These are phyloP conservation scores for Auricularia auricula-judae DNA, from an alignment of 768 basidiomycete genomes.

Conservation along the genomic window DNA sequence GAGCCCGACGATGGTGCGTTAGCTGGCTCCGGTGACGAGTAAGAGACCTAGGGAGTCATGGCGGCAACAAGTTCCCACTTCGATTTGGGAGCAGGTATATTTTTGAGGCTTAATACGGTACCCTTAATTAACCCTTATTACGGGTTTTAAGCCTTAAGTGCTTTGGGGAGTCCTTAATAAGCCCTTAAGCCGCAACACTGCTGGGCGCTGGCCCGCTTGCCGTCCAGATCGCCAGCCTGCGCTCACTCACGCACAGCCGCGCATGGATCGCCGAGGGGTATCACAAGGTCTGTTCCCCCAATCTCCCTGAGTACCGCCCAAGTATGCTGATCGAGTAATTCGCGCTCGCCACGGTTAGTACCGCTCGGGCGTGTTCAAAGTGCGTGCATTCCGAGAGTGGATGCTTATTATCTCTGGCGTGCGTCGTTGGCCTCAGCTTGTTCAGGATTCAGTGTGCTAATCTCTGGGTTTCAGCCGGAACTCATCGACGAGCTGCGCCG, in stretches of 20 bases:
- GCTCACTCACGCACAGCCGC: not conserved
- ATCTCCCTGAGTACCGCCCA: too few relatives aligned
- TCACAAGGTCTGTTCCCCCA: constrained; percentile 12
- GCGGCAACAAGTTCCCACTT: too few relatives aligned
- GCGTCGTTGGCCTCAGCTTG: not conserved
- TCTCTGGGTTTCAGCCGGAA: not conserved
- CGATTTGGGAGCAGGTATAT: too few relatives aligned
- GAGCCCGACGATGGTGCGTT: too few relatives aligned
- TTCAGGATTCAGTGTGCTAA: not conserved
- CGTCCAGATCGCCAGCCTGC: not conserved
- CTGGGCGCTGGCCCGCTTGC: not conserved
- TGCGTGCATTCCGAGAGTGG: constrained; percentile 35
- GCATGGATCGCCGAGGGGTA: constrained; percentile 20
- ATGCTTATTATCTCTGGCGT: constrained; percentile 23
- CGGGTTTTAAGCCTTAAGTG: too few relatives aligned
- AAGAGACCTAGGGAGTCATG: too few relatives aligned
- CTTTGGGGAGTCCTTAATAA: too few relatives aligned
- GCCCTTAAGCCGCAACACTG: too few relatives aligned
- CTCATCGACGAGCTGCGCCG: constrained; percentile 40
- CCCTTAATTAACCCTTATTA: too few relatives aligned
- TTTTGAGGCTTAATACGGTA: too few relatives aligned
- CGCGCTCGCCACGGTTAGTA: not conserved
- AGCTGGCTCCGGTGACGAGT: too few relatives aligned
- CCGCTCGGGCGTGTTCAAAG: constrained; percentile 26
- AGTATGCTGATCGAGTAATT: not conserved